Evolutionary conservation across 192 early-diverging fungal species (phyloP).

Genomic region (Rhizophagus sp.): DNA sequence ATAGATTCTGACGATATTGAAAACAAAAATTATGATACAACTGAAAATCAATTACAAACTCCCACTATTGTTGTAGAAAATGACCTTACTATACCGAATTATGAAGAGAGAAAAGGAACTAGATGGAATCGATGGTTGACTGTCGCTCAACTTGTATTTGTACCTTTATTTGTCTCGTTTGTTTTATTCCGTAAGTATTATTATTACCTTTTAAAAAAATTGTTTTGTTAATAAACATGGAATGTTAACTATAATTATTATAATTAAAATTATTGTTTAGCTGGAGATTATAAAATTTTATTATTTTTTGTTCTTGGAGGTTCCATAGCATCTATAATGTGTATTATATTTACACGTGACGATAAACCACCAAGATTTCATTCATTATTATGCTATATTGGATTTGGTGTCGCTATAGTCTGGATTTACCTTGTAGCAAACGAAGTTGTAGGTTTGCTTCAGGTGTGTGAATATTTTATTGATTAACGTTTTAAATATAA

Average conservation of each 20-base stretch:
- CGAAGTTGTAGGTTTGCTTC: slow-evolving; percentile 86
- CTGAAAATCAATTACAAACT: not conserved
- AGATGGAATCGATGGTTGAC: slow-evolving; percentile 60
- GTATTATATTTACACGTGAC: slow-evolving; percentile 40
- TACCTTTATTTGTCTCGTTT: slow-evolving; percentile 53
- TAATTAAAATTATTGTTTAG: slow-evolving; percentile 16
- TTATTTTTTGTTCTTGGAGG: slow-evolving; percentile 38
- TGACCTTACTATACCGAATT: slow-evolving; percentile 7
- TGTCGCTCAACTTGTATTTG: slow-evolving; percentile 55
- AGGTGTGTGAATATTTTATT: slow-evolving; percentile 31
- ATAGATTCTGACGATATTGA: slow-evolving; percentile 33
- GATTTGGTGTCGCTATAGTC: slow-evolving; percentile 74
- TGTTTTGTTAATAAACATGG: not conserved
- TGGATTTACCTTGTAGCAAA: slow-evolving; percentile 91
- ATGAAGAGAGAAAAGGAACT: slow-evolving; percentile 29
- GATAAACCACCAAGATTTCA: slow-evolving; percentile 45
- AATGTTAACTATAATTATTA: not conserved
- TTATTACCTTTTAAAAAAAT: not conserved
- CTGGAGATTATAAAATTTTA: slow-evolving; percentile 34
- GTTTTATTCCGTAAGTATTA: slow-evolving; percentile 38
- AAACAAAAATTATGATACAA: slow-evolving; percentile 33
- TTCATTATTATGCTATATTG: slow-evolving; percentile 60
- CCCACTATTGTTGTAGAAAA: not conserved
- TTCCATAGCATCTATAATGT: slow-evolving; percentile 20
- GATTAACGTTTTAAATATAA: not conserved